Percentiles rank a stretch among this genome's conserved stretches.
These are phyloP conservation scores for Claviceps arundinis DNA, from an alignment of 2,329 filamentous ascomycete species.

Conservation along the genomic window DNA sequence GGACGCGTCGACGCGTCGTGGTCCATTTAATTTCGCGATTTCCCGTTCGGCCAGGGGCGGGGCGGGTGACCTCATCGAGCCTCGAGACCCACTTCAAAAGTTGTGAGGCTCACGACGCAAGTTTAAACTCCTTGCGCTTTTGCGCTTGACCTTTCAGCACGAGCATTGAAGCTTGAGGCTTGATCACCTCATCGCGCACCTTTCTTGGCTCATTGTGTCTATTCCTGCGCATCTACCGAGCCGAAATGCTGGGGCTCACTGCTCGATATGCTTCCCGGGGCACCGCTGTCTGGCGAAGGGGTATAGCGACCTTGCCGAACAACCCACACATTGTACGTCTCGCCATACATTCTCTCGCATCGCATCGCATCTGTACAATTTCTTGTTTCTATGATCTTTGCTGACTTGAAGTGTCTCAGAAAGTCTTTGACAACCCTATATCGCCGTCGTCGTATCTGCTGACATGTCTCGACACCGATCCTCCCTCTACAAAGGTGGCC, in stretches of 20 bases:
- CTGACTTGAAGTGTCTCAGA: constrained; percentile 27
- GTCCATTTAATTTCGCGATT: constrained; percentile 21
- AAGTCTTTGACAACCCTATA: constrained; percentile 39
- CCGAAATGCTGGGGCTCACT: constrained; percentile 14
- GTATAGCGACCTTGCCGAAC: constrained; percentile 32
- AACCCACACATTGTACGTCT: constrained; percentile 39
- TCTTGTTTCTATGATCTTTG: not conserved
- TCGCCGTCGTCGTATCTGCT: constrained; percentile 38
- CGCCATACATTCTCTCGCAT: not conserved
- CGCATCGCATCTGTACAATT: not conserved
- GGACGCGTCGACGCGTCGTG: constrained; percentile 3
- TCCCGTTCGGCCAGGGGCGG: constrained; percentile 1
- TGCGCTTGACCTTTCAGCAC: no score
- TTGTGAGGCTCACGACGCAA: not conserved
- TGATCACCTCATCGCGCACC: no score
- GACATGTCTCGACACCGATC: constrained; percentile 43
- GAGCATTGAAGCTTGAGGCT: not conserved
- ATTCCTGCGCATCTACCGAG: not conserved
- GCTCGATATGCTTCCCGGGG: constrained; percentile 13
- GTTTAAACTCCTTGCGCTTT: no score
- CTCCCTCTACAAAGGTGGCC: constrained; percentile 39
- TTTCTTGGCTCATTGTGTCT: not conserved
- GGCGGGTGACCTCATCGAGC: constrained; percentile 21
- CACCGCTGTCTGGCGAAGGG: constrained; percentile 14
- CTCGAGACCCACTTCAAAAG: not conserved